These are phyloP conservation scores for Aspergillus viridinutans DNA, from an alignment of 2,329 filamentous ascomycete genomes.

Conservation along the genomic window DNA sequence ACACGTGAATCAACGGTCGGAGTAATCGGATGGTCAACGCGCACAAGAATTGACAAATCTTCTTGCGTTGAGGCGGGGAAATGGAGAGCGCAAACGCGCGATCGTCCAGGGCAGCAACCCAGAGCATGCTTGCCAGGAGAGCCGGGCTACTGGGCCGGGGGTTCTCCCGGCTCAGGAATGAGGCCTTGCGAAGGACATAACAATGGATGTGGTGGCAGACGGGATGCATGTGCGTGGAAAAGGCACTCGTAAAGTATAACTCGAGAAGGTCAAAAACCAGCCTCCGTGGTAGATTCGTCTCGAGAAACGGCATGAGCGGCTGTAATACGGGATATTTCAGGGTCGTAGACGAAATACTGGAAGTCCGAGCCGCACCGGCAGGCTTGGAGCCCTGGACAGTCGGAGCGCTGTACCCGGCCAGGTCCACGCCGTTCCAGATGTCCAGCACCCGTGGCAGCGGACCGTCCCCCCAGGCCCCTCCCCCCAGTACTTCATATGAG, in stretches of 20 bases:
- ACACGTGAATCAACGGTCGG: slow-evolving; percentile 78
- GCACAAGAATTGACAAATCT: slow-evolving; percentile 81
- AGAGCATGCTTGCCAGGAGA: slow-evolving; percentile 88
- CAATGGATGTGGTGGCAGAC: slow-evolving; percentile 87
- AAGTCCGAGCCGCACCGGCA: slow-evolving; percentile 51
- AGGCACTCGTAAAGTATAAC: slow-evolving; percentile 86
- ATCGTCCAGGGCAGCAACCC: slow-evolving; percentile 91
- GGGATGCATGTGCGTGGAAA: slow-evolving; percentile 81
- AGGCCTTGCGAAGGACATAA: slow-evolving; percentile 82
- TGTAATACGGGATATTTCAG: slow-evolving; percentile 81
- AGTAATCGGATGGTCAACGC: slow-evolving; percentile 81
- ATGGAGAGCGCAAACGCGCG: slow-evolving; percentile 83
- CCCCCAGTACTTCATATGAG: slow-evolving; percentile 28
- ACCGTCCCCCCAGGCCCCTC: slow-evolving; percentile 21
- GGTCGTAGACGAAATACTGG: slow-evolving; percentile 24
- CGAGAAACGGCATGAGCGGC: slow-evolving; percentile 75
- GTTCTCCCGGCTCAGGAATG: slow-evolving; percentile 75
- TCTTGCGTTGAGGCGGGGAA: slow-evolving; percentile 73
- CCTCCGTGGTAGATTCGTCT: slow-evolving; percentile 69
- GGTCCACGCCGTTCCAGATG: slow-evolving; percentile 29
- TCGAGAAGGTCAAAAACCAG: slow-evolving; percentile 86
- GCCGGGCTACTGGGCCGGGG: slow-evolving; percentile 80
- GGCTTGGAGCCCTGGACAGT: slow-evolving; percentile 52
- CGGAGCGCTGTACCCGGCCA: slow-evolving; percentile 36
- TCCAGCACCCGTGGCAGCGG: slow-evolving; percentile 27